phyloP scores from a whole-genome alignment of 208 protist genomes.

The Herpetomonas samuelpessoai region DNA sequence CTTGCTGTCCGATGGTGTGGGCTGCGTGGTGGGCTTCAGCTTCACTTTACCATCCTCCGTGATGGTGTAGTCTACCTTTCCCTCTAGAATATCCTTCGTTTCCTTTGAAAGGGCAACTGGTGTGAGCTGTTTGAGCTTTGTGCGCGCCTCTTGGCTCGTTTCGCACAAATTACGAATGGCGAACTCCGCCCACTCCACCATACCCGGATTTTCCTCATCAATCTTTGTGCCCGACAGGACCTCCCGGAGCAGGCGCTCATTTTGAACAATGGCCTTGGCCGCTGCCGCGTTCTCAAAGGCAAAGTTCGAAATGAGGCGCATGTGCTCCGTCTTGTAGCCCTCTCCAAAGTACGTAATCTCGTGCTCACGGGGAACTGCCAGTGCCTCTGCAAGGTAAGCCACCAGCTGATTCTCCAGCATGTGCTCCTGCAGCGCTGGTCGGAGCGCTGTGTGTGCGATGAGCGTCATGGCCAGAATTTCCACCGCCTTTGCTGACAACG shows the following conservation, averaged over 20 bases:
- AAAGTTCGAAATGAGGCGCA: conserved; percentile 77
- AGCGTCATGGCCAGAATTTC: conserved; percentile 64
- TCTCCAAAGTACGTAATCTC: conserved; percentile 76
- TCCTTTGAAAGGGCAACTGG: conserved; percentile 46
- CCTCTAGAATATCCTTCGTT: conserved; percentile 42
- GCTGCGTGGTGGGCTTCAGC: too few species aligned
- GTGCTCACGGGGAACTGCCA: conserved; percentile 62
- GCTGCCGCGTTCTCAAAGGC: conserved; percentile 41
- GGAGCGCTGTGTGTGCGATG: conserved; percentile 34
- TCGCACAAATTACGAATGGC: conserved; percentile 81
- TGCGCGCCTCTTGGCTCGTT: conserved; percentile 38
- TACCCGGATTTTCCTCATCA: conserved; percentile 88
- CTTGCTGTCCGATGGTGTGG: too few species aligned
- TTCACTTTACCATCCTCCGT: conserved; percentile 30
- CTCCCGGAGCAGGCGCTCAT: conserved; percentile 42
- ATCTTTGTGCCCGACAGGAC: conserved; percentile 72
- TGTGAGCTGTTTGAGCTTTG: conserved; percentile 53
- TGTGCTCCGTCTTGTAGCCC: conserved; percentile 72
- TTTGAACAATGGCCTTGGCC: conserved; percentile 26
- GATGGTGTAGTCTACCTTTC: conserved; percentile 38
- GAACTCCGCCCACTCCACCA: conserved; percentile 89
- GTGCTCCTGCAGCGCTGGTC: conserved; percentile 52
- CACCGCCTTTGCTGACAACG: conserved; percentile 46
- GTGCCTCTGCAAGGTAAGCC: conserved; percentile 50
- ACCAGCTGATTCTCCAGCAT: conserved; percentile 49